phyloP scores from a whole-genome alignment of 768 basidiomycete species.

The Tricholoma hemisulphureum region DNA sequence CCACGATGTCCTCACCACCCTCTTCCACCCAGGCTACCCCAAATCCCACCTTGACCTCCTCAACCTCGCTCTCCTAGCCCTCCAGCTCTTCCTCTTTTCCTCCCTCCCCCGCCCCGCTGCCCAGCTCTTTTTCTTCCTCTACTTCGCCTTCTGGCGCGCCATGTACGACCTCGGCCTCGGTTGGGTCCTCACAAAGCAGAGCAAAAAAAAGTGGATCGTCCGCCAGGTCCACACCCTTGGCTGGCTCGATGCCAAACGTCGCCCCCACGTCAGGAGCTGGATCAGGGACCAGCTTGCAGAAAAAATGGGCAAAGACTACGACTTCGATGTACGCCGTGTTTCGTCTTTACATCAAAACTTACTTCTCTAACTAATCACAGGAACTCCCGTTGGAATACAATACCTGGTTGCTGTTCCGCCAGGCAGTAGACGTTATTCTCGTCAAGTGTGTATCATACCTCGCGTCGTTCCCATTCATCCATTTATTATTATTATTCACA shows the following conservation, averaged over 20 bases:
- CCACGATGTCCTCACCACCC: constrained; percentile 81
- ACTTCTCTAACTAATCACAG: constrained; percentile 36
- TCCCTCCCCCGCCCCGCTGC: constrained; percentile 55
- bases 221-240: constrained; percentile 71
- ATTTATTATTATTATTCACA: constrained; percentile 38
- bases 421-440: constrained; percentile 93
- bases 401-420: constrained; percentile 93
- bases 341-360: constrained; percentile 3
- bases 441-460: constrained; percentile 67
- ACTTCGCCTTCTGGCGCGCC: constrained; percentile 91
- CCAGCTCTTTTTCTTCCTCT: constrained; percentile 75
- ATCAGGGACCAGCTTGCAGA: constrained; percentile 80
- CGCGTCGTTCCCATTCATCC: not conserved
- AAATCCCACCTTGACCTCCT: constrained; percentile 89
- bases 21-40: constrained; percentile 78
- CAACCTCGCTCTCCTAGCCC: constrained; percentile 74
- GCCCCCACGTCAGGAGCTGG: constrained; percentile 72
- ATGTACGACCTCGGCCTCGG: constrained; percentile 94
- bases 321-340: constrained; percentile 61
- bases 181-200: constrained; percentile 92
- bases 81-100: constrained; percentile 76
- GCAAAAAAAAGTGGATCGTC: constrained; percentile 94
- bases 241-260: constrained; percentile 80
- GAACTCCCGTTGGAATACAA: constrained; percentile 92
- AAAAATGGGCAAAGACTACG: constrained; percentile 95